Evolutionary conservation across 228 moss, liverwort and hornwort species (phyloP).

Genomic region (Sphagnum magellanicum): DNA sequence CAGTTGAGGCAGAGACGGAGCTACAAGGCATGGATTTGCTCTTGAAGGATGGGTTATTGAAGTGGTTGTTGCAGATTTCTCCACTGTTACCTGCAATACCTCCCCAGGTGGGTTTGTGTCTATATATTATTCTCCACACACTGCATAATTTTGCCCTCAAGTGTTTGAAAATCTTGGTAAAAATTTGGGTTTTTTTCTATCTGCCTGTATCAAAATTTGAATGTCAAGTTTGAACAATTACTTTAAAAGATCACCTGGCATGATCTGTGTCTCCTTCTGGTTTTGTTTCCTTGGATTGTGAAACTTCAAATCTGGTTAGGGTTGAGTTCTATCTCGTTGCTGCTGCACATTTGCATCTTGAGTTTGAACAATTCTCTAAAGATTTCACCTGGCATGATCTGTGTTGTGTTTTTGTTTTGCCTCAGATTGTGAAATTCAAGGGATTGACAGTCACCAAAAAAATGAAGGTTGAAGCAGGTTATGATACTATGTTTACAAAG

Average conservation of each 20-base stretch:
- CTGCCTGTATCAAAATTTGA: too few relatives aligned
- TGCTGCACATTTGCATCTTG: too few relatives aligned
- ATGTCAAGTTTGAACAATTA: too few relatives aligned
- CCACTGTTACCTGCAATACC: slow-evolving; percentile 73
- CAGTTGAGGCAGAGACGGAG: slow-evolving; percentile 32
- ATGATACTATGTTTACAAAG: slow-evolving; percentile 81
- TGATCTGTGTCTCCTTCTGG: too few relatives aligned
- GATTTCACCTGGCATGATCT: background rate
- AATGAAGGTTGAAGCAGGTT: slow-evolving; percentile 53
- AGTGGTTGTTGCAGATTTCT: slow-evolving; percentile 56
- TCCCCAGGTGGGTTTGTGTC: slow-evolving; percentile 38
- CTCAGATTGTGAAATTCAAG: slow-evolving; percentile 83
- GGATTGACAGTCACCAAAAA: slow-evolving; percentile 46
- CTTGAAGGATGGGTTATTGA: slow-evolving; percentile 78
- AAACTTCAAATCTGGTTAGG: too few relatives aligned
- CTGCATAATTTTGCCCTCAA: background rate
- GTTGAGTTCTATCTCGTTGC: too few relatives aligned
- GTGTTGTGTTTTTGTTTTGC: slow-evolving; percentile 5
- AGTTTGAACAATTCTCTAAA: too few relatives aligned
- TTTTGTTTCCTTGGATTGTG: too few relatives aligned
- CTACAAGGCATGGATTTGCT: slow-evolving; percentile 76
- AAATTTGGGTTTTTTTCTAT: too few relatives aligned
- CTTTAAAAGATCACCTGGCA: too few relatives aligned
- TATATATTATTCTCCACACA: background rate
- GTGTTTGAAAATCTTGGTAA: too few relatives aligned